A percentile compares a stretch with the other conserved stretches of the same genome.
These are phyloP conservation scores for Endothia cerciana DNA, from an alignment of 2,329 filamentous ascomycete genomes.

Conservation along the genomic window DNA sequence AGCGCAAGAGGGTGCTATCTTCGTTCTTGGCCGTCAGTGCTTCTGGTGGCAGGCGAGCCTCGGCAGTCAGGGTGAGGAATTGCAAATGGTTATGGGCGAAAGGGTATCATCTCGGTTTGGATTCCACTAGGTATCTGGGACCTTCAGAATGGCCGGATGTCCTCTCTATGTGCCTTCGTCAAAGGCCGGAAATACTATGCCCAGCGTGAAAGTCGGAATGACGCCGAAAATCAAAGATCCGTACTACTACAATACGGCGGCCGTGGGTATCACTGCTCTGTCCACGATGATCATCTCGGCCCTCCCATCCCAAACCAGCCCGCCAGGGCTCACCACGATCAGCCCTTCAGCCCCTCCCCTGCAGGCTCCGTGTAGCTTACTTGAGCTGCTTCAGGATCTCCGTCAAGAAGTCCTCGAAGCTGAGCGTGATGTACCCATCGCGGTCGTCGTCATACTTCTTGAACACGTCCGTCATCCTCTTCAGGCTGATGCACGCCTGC, in stretches of 20 bases:
- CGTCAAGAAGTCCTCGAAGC: slow-evolving; percentile 80
- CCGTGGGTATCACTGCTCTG: not conserved
- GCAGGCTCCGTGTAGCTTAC: slow-evolving; percentile 38
- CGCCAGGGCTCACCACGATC: not conserved
- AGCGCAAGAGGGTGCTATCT: not conserved
- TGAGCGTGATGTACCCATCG: slow-evolving; percentile 86
- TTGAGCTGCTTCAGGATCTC: slow-evolving; percentile 67
- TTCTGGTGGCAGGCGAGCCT: not conserved
- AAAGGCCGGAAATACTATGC: not conserved
- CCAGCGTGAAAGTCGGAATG: not conserved
- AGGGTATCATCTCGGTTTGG: not conserved
- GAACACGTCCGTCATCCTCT: slow-evolving; percentile 98
- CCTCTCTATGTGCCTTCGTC: not conserved
- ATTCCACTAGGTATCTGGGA: not conserved
- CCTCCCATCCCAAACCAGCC: not conserved
- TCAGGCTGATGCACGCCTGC: slow-evolving; percentile 93
- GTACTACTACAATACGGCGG: slow-evolving; percentile 8
- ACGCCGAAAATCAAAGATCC: not conserved
- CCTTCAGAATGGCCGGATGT: not conserved
- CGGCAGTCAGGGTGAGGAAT: not conserved
- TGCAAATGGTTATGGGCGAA: not conserved
- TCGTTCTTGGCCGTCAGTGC: not conserved
- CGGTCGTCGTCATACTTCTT: slow-evolving; percentile 98
- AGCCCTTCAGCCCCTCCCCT: not conserved
- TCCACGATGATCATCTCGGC: not conserved